Evolutionary conservation across 2,329 filamentous ascomycete species (phyloP), one percentile per base, ranked within the genome.

Genomic region (Teratosphaeria gauchensis): DNA sequence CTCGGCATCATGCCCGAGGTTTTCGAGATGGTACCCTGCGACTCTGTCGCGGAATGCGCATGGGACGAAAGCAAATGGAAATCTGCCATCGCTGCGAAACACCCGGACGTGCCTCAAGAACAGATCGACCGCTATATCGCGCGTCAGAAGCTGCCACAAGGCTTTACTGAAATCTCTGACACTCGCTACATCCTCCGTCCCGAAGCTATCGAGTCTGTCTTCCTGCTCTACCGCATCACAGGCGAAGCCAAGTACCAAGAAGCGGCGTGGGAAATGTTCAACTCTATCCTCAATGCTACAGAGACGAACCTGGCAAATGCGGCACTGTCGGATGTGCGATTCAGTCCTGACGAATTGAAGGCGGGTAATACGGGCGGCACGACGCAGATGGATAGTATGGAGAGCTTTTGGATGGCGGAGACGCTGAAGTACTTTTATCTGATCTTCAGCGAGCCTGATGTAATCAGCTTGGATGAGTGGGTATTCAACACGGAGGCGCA

Each of bases 1-100:
- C 74, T 79, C 2, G 82, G 83, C 4, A 80, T 86, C 59, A 86
- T 86, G 83, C 82, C 83, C 1, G 84, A 86, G 66, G 70, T 75
- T 53, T 84, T 83, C 64, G 71, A 77, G 35, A 72, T 84, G 51
- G 67, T 81, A 16, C 75, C 79, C 4, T 86, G 83, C 67, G 68
- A 54, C 53, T 68, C 58, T 14, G 32, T 32, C 11, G 8, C 35
- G 35, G 62, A 65, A 8, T 85, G 83, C 64, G 68, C 71, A 12
- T 85, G 82, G 82, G 74, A 83, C 61, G 78, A 83, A 62, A 74
- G 75, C 2, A 68, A 68, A 16, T 84, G 81, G 76, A 74, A 76
- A 58, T 72, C 75, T 2, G 74, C 69, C n/a, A 65, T 77, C 6
- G 60, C 63, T 32, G 57, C 64, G 7, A 63, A 64, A 31, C 66